Conservation (phyloP, 2,329 filamentous ascomycete species). For the Curvularia sp. region DNA sequence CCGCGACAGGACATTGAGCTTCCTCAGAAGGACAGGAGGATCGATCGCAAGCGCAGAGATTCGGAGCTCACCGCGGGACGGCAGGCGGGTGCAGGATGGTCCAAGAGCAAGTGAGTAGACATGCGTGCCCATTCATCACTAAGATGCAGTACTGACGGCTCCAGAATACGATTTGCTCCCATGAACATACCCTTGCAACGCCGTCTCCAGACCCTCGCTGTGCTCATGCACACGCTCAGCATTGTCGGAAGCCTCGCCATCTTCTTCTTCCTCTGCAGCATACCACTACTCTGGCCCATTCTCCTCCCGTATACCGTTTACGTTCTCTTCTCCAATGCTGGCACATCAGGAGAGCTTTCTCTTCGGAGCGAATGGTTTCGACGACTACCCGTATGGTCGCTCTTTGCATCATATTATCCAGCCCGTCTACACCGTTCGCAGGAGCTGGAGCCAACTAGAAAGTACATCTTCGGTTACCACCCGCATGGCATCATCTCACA, state of each 20-base stretch:
- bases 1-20: constrained; percentile 49
- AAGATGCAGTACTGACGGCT: background rate
- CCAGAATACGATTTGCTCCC: constrained; percentile 82
- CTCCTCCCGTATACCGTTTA: constrained; percentile 81
- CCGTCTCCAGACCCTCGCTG: constrained; percentile 58
- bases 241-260: constrained; percentile 66
- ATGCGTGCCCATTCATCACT: background rate
- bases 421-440: constrained; percentile 85
- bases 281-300: constrained; percentile 89
- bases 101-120: constrained; percentile 55
- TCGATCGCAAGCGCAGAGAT: constrained; percentile 44
- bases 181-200: constrained; percentile 70
- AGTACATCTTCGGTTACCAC: constrained; percentile 97
- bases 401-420: constrained; percentile 93
- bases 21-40: constrained; percentile 33
- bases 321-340: constrained; percentile 78
- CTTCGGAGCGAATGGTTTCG: constrained; percentile 79
- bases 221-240: constrained; percentile 59
- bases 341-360: constrained; percentile 75
- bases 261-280: constrained; percentile 91
- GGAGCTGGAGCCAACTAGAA: constrained; percentile 77
- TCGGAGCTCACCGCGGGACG: constrained; percentile 60
- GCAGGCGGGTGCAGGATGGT: constrained; percentile 62
- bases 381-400: constrained; percentile 77
- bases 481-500: constrained; percentile 97